Evolutionary conservation across 2,329 filamentous ascomycete genomes (phyloP), one percentile per base, ranked within the genome.

Genomic region (Hymenoscyphus fructigenus): DNA sequence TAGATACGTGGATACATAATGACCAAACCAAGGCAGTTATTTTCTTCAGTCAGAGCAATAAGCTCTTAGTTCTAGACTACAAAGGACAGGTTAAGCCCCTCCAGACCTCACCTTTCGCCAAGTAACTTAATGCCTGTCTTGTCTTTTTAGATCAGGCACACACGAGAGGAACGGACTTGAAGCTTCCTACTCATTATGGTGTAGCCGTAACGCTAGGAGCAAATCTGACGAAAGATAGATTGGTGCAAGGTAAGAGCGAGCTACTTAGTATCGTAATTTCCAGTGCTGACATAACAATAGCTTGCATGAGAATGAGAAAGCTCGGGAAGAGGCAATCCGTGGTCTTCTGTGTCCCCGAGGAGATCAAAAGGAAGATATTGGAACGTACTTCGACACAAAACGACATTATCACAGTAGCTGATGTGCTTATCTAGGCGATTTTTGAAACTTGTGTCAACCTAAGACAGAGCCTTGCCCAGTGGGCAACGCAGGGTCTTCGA

Each of bases 101-200:
- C 0, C 80, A 83, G 5, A 82, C 78, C 0, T 92, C 90, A 0
- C 81, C 86, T 0, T 91, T 84, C 69, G 75, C 78, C 0, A 78
- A 80, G 0, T 82, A 87, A 5, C 75, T 89, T 0, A 84, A 86
- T 5, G 69, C 68, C 0, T 93, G 89, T 62, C 73, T 91, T 0
- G 80, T 92, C 0, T 93, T 88, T 62, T 78, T 93, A 0, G 90
- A 93, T 59, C 86, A 93, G 64, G 82, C 84, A 0, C 89, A 93
- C 66, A 91, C 89, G 0, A 76, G 90, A 66, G 90, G 91, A 0
- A 91, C 84, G 0, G 90, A 93, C 67, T 72, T 93, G 0, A 84
- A 83, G 38, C 75, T 92, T 0, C 90, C 88, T 0, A 63, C 64
- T 0, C 4, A 82, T 14, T 88, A 88, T 68, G 79, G 85, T 0